phyloP scores from a whole-genome alignment of 352 stramenopile species.

The Phytophthora constricta region DNA sequence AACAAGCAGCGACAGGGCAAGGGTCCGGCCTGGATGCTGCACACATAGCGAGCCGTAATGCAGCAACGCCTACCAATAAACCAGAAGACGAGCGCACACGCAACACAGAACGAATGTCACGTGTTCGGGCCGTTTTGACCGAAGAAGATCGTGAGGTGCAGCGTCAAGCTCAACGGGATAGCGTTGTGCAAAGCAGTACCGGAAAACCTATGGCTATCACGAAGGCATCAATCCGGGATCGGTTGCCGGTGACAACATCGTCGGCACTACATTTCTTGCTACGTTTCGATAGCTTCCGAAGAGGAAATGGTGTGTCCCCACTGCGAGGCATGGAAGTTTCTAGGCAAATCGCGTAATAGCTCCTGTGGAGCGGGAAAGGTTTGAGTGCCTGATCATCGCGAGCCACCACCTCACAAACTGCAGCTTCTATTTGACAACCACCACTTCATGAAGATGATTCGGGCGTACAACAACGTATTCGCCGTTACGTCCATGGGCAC shows the following conservation, averaged over 20 bases:
- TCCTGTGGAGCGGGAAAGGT: neutral
- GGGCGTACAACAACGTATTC: conserved; percentile 21
- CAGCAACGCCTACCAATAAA: neutral
- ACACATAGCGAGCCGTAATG: neutral
- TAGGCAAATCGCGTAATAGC: neutral
- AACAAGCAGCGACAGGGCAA: neutral
- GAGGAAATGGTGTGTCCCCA: neutral
- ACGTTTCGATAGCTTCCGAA: neutral
- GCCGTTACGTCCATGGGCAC: conserved; percentile 13
- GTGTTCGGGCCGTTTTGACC: neutral
- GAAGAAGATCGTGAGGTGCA: neutral
- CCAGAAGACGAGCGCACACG: neutral
- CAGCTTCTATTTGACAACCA: neutral
- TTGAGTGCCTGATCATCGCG: neutral
- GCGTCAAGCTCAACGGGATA: neutral
- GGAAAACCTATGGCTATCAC: neutral
- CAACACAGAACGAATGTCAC: neutral
- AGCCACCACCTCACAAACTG: neutral
- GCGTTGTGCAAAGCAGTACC: neutral
- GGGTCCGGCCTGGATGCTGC: too few relatives aligned
- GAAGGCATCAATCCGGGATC: neutral
- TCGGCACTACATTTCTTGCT: neutral
- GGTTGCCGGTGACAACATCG: neutral
- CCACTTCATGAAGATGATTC: neutral
- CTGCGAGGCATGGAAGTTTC: neutral